These are phyloP conservation scores for Fusarium sp. DNA, from an alignment of 2,329 filamentous ascomycete species.

Conservation along the genomic window DNA sequence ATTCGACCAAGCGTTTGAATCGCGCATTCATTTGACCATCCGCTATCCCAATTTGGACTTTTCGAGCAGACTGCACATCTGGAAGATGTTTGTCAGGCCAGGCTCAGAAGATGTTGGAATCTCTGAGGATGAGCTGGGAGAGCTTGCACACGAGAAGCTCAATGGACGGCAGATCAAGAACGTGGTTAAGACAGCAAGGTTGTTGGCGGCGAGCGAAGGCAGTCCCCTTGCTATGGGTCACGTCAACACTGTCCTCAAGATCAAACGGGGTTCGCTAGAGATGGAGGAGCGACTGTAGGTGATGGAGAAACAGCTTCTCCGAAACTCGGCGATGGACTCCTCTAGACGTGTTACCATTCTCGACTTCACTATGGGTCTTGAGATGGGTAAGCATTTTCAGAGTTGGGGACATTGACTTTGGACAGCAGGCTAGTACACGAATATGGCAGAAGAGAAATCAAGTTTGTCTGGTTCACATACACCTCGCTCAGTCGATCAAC, in stretches of 20 bases:
- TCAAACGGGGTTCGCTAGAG: slow-evolving; percentile 8
- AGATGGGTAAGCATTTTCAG: no score
- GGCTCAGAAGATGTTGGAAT: not conserved
- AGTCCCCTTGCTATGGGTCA: not conserved
- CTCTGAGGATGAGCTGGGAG: slow-evolving; percentile 3
- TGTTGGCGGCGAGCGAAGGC: slow-evolving; percentile 10
- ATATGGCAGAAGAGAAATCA: no score
- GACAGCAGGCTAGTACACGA: no score
- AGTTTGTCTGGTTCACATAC: no score
- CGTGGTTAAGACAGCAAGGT: slow-evolving; percentile 20
- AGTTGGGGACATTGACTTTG: no score
- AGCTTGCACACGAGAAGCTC: slow-evolving; percentile 7
- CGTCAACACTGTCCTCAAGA: slow-evolving; percentile 7
- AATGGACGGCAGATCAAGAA: slow-evolving; percentile 36
- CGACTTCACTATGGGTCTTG: no score
- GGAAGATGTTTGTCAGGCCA: slow-evolving; percentile 11
- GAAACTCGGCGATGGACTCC: no score
- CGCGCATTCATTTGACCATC: slow-evolving; percentile 22
- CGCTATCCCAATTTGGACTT: slow-evolving; percentile 14
- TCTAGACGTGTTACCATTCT: no score
- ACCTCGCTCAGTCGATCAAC: no score
- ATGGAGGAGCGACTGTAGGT: no score
- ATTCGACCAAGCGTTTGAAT: slow-evolving; percentile 23
- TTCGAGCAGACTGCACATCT: not conserved
- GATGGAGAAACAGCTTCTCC: no score